These are phyloP conservation scores for Neocallimastix lanati DNA, from an alignment of 192 early-diverging fungal species.

Conservation along the genomic window DNA sequence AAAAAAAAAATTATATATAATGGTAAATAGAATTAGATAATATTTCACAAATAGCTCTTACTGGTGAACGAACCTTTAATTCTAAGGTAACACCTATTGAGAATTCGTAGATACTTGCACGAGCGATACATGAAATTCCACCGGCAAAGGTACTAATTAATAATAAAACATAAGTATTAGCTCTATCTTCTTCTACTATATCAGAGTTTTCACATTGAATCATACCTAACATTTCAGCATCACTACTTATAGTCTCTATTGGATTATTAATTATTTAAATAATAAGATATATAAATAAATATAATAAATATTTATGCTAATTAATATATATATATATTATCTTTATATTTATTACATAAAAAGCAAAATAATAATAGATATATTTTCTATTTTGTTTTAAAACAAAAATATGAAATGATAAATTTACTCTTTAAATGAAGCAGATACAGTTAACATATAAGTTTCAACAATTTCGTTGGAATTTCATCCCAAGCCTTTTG, in stretches of 20 bases:
- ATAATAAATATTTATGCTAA: too few species aligned
- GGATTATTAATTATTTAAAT: too few species aligned
- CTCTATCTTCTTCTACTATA: constrained; percentile 36
- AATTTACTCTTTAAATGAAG: constrained; percentile 44
- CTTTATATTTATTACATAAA: too few species aligned
- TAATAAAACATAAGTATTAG: constrained; percentile 66
- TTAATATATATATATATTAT: too few species aligned
- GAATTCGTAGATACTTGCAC: constrained; percentile 59
- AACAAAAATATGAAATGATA: constrained; percentile 6
- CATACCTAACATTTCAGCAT: constrained; percentile 76
- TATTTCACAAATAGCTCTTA: too few species aligned
- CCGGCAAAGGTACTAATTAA: constrained; percentile 78
- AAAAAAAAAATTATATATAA: too few species aligned
- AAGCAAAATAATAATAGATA: not conserved
- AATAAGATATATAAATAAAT: constrained; percentile 1
- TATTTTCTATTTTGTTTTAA: not conserved
- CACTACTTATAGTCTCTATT: constrained; percentile 39
- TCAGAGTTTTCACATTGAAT: too few species aligned
- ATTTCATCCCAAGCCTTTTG: constrained; percentile 66
- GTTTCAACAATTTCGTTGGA: constrained; percentile 61
- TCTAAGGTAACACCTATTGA: constrained; percentile 80
- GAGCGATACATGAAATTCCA: constrained; percentile 47
- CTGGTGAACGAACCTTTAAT: constrained; percentile 59
- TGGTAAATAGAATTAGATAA: too few species aligned
- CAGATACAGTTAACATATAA: constrained; percentile 60